These are phyloP conservation scores for Monosporascus sp. DNA, from an alignment of 2,329 filamentous ascomycete species.

Conservation along the genomic window DNA sequence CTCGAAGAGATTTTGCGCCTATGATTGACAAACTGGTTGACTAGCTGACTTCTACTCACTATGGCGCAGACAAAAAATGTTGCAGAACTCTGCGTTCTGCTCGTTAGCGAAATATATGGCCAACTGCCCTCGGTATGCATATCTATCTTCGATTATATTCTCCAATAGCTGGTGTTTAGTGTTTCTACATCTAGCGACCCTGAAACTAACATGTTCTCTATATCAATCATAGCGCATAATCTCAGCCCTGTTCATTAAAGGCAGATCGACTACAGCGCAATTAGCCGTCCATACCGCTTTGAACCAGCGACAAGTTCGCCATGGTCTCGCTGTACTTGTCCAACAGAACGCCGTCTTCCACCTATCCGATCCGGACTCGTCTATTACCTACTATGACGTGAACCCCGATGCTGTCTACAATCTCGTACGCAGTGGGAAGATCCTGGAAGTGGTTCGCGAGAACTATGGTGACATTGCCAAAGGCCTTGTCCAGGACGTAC, in stretches of 20 bases:
- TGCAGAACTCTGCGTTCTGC: constrained; percentile 82
- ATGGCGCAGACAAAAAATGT: constrained; percentile 60
- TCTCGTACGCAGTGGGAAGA: constrained; percentile 74
- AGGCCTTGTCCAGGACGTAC: constrained; percentile 67
- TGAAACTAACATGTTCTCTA: constrained; percentile 8
- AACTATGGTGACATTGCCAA: constrained; percentile 71
- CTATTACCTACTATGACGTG: constrained; percentile 73
- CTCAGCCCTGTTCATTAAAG: constrained; percentile 68
- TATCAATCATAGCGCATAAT: constrained; percentile 67
- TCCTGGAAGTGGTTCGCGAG: constrained; percentile 68
- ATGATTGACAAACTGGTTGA: constrained; percentile 2
- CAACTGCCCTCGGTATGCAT: constrained; percentile 80
- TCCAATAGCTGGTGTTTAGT: not conserved
- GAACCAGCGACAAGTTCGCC: constrained; percentile 67
- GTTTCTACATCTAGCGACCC: constrained; percentile 1
- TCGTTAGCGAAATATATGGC: constrained; percentile 85
- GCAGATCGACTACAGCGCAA: constrained; percentile 66
- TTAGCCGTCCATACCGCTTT: constrained; percentile 69
- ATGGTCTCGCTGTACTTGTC: constrained; percentile 77
- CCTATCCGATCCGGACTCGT: constrained; percentile 56
- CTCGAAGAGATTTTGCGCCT: not conserved
- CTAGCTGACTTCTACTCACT: not conserved
- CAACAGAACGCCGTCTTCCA: constrained; percentile 85
- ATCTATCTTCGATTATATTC: too few species aligned
- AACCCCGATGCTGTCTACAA: constrained; percentile 77